Percentiles rank a stretch among this genome's conserved stretches.
phyloP scores from a whole-genome alignment of 495 filamentous ascomycete genomes.

The Penicillium argentinense region DNA sequence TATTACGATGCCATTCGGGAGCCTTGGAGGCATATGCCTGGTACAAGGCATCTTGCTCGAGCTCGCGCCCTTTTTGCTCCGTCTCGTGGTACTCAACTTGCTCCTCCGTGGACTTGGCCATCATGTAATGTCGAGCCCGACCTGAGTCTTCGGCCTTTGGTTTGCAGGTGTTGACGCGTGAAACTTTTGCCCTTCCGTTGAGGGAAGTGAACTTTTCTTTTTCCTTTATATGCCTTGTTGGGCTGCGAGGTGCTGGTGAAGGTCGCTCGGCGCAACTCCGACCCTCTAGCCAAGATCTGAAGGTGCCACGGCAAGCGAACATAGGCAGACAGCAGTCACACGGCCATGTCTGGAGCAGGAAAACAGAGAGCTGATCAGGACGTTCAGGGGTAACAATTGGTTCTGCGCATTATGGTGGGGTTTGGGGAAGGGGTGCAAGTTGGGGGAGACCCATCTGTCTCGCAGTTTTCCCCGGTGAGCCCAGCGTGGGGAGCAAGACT shows the following conservation, averaged over 20 bases:
- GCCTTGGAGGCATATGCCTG: constrained; percentile 31
- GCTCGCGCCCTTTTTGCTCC: constrained; percentile 6
- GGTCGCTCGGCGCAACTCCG: constrained; percentile 17
- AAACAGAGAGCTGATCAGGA: neutral
- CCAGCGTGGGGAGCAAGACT: constrained; percentile 10
- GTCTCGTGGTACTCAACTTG: constrained; percentile 17
- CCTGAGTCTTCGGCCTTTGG: neutral
- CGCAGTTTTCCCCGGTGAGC: neutral
- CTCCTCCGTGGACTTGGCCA: constrained; percentile 16
- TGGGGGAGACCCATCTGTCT: neutral
- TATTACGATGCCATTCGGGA: constrained; percentile 34
- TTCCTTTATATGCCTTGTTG: neutral
- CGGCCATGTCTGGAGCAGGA: neutral
- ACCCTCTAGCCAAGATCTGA: constrained; percentile 5
- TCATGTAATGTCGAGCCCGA: neutral
- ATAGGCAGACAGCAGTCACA: no score
- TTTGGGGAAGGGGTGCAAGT: neutral
- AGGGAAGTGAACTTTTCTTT: neutral
- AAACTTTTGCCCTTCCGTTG: neutral
- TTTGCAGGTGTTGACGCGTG: no score
- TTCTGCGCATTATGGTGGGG: neutral
- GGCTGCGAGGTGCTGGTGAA: neutral
- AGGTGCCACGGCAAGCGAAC: no score
- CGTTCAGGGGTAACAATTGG: neutral
- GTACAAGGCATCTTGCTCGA: constrained; percentile 31